Base-by-base conservation (phyloP, 2,329 filamentous ascomycete genomes). In the Neofusicoccum kwambonambiense region DNA sequence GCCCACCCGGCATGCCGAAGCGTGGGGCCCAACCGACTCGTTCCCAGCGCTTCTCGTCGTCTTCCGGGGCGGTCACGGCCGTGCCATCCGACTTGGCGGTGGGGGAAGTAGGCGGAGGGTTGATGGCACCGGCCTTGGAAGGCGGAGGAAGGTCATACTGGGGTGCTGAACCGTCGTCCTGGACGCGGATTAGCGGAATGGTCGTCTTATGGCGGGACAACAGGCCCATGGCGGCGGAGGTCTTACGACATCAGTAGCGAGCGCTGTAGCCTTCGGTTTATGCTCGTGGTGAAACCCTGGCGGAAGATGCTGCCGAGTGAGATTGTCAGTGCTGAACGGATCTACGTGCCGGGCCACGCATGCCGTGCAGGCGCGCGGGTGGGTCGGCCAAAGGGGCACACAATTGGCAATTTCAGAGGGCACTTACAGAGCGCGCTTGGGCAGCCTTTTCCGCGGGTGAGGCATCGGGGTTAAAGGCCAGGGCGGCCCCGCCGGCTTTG, bases 401-500 rank as follows among this genome's bases (percentile, higher is more conserved):
- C 56, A 60, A 60, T 60, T 60, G 56, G 56, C 17, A 60, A 60
- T 60, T 47, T 60, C 37, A 39, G 42, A 60, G 44, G 12, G 58
- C 49, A 83, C 89, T 72, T 84, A 96, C 92, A 74, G 89, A 86
- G 83, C 85, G 83, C 22, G 90, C 89, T 75, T 93, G 91, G 37
- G 89, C 89, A 67, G 86, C 89, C 82, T 99, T 99, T 77, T 96
- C 85, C 75, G 93, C 91, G 0, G 90, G 85, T 49, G 84, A 89
- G 47, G 93, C 93, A 81, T 97, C 81, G 0, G 95, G 92, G 74
- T 99, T 86, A 80, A 98, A 99, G 67, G 89, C 86, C 75, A 91
- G 95, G 68, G 92, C 93, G 35, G 89, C 81, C 27, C 90, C 87
- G 47, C 95, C 95, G 12, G 90, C 91, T 72, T 90, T 89, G 73